Base-by-base conservation (phyloP, 768 basidiomycete species). In the Lentinula sp. region DNA sequence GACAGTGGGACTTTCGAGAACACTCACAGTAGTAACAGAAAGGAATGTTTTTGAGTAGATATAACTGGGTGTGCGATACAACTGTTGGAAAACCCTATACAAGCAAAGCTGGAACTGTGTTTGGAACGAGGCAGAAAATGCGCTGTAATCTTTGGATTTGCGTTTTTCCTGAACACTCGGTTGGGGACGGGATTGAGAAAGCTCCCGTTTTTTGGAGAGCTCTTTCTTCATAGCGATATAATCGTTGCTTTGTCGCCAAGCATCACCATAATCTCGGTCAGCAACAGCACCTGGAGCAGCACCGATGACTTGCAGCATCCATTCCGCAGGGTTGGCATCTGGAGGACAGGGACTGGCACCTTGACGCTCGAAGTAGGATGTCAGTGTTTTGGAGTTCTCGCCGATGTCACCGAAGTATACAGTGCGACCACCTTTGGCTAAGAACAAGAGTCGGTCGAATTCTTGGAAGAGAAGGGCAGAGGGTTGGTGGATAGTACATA, bases 391-490 rank as follows among this genome's bases (percentile, higher is more conserved):
- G 0, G 84, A 73, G 61, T 84, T 81, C 35, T 72, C 65, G 9
- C 86, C 86, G 41, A 86, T 70, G n/a, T 83, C 81, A n/a, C 82
- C 81, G 61, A 81, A 81, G 71, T 84, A 85, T 42, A 82, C 80
- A 32, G 73, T 79, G 61, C 81, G 73, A 52, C 84, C 84, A n/a
- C 84, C 83, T 23, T 74, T 72, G 23, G 78, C 76, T 6, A 85
- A 73, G 18, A 82, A 70, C 8, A 84, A 65, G 0, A 85, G 65
- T 6, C 81, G 73, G 61, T 85, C 83, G 63, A 85, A 84, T 36
- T 71, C 72, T 66, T 83, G 78, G 74, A 84, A 81, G 2, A 83
- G 71, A 50, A 82, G 70, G 4, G 80, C 79, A 41, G 32, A 39
- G 64, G 68, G 69, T 51, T 70, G 69, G 63, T 70, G 69, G 46